Conservation (phyloP, 345 rosid genomes). For the Pseudoturritis turrita region DNA sequence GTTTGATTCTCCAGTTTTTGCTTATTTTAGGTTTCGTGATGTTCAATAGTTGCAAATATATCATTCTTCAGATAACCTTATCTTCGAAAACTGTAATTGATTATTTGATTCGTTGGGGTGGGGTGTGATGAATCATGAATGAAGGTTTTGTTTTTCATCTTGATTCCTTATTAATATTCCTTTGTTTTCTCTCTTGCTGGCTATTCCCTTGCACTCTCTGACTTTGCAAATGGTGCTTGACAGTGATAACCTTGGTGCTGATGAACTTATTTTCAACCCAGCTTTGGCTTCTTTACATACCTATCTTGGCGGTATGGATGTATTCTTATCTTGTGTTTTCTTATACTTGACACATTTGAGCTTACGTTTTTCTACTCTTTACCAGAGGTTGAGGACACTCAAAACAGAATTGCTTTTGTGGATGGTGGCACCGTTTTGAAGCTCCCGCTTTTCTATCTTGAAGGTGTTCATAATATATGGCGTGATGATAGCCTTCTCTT, state of each 20-base stretch:
- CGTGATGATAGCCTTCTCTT: neutral
- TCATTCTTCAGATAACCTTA: neutral
- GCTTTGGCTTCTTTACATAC: conserved; percentile 80
- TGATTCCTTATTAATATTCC: no score
- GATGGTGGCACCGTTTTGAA: conserved; percentile 69
- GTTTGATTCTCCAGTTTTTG: neutral
- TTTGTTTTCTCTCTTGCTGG: neutral
- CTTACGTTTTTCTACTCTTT: neutral
- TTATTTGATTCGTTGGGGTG: no score
- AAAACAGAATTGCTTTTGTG: conserved; percentile 57
- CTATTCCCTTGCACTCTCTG: neutral
- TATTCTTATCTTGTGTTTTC: neutral
- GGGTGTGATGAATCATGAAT: neutral
- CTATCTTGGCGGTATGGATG: conserved; percentile 78
- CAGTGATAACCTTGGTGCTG: conserved; percentile 24
- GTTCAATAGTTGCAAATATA: neutral
- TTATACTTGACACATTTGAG: neutral
- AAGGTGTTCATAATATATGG: conserved; percentile 45
- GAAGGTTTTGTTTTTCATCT: neutral
- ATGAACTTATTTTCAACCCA: conserved; percentile 59
- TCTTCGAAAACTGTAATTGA: neutral
- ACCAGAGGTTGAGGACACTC: conserved; percentile 91
- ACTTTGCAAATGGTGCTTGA: neutral
- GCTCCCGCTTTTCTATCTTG: conserved; percentile 77
- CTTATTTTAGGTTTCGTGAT: neutral